phyloP scores from a whole-genome alignment of 192 early-diverging fungal genomes.

The Phycomyces blakesleeanus region DNA sequence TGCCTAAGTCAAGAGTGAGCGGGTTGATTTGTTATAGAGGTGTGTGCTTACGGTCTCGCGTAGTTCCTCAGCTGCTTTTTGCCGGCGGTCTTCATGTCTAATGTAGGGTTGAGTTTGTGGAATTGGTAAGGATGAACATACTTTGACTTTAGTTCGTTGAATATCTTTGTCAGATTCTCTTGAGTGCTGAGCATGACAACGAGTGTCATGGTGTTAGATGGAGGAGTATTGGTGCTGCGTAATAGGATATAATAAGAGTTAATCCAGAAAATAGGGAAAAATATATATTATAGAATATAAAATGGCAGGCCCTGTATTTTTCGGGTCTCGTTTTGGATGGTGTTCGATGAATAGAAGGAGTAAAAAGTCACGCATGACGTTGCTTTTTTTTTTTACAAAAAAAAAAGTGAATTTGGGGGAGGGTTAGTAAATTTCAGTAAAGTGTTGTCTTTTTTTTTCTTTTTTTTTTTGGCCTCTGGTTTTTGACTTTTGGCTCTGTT shows the following conservation, averaged over 20 bases:
- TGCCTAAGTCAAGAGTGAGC: conserved; percentile 15
- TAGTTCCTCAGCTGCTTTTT: conserved; percentile 55
- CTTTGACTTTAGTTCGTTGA: conserved; percentile 51
- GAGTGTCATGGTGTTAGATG: conserved; percentile 26
- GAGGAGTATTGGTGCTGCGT: neutral
- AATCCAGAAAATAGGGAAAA: neutral
- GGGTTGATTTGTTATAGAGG: neutral
- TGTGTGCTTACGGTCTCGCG: conserved; percentile 55
- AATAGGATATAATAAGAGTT: neutral
- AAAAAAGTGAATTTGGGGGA: too few relatives aligned
- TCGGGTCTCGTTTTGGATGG: neutral
- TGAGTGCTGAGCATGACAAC: conserved; percentile 30
- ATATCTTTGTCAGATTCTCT: conserved; percentile 34
- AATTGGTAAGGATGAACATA: conserved; percentile 16
- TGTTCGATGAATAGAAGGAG: neutral
- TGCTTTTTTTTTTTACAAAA: neutral
- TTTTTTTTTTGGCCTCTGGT: neutral
- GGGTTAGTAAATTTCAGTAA: neutral
- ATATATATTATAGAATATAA: neutral
- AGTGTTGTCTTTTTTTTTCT: neutral
- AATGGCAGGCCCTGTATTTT: too few relatives aligned
- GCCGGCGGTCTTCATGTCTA: conserved; percentile 61
- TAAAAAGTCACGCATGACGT: neutral
- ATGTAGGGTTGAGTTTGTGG: neutral
- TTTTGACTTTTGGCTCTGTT: too few relatives aligned